Evolutionary conservation across 202 grass and related monocot genomes (phyloP).

Genomic region (Setaria viridis): DNA sequence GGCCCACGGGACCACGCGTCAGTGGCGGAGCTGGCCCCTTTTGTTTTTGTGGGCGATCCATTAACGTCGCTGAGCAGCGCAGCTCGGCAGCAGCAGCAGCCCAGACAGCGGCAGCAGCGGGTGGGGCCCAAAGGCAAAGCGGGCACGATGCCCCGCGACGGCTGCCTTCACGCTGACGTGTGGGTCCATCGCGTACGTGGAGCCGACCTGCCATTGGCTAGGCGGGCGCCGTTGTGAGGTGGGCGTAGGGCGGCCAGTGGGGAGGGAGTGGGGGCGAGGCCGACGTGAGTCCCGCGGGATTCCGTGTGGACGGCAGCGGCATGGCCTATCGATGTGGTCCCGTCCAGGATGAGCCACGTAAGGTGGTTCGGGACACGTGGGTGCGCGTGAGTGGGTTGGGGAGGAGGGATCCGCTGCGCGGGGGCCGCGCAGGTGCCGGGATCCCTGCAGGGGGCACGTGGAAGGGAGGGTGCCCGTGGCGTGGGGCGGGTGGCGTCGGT

Average conservation of each 20-base stretch:
- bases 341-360: background rate
- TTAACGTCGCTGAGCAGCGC: slow-evolving; percentile 55
- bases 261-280: background rate
- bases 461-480: slow-evolving; percentile 23
- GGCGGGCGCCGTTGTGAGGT: accelerated
- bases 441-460: slow-evolving; percentile 34
- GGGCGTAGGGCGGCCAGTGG: background rate
- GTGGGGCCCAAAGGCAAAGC: background rate
- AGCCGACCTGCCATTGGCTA: background rate
- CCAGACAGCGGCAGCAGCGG: background rate
- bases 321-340: accelerated
- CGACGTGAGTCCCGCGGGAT: slow-evolving; percentile 4
- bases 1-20: background rate
- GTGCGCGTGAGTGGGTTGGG: background rate
- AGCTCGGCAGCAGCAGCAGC: slow-evolving; percentile 13
- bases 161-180: accelerated
- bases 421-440: background rate
- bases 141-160: background rate
- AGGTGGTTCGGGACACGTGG: background rate
- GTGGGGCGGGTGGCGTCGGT: slow-evolving; percentile 34
- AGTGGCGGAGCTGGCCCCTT: background rate
- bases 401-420: background rate
- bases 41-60: slow-evolving; percentile 53
- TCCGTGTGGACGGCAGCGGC: background rate
- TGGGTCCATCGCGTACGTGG: accelerated